A percentile compares a stretch with the other conserved stretches of the same genome.
These are phyloP conservation scores for Sclerospora graminicola DNA, from an alignment of 352 stramenopile species.

Conservation along the genomic window DNA sequence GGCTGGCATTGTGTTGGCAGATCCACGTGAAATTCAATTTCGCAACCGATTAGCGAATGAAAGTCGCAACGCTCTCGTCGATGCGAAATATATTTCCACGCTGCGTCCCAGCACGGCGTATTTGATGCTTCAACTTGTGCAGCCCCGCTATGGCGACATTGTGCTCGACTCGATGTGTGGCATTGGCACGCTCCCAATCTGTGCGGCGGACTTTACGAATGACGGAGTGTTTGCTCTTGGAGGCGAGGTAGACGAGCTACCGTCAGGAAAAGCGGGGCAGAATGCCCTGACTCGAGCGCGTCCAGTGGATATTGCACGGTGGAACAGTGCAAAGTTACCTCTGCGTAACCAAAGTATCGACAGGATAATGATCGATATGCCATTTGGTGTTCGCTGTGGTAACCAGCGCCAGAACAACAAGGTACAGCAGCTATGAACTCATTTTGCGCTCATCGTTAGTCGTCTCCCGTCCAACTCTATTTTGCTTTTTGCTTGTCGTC, in stretches of 20 bases:
- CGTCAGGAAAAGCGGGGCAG: constrained; percentile 38
- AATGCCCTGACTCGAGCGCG: constrained; percentile 31
- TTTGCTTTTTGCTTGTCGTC: not conserved
- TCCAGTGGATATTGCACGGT: constrained; percentile 46
- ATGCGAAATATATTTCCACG: constrained; percentile 67
- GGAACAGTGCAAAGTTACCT: constrained; percentile 50
- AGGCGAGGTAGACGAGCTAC: constrained; percentile 47
- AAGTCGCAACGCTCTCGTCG: constrained; percentile 35
- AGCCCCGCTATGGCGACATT: constrained; percentile 47
- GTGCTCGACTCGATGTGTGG: constrained; percentile 79
- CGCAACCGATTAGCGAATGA: constrained; percentile 62
- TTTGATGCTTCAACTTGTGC: constrained; percentile 57
- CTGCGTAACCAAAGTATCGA: constrained; percentile 46
- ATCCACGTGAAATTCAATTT: constrained; percentile 50
- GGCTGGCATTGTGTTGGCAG: constrained; percentile 47
- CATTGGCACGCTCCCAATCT: constrained; percentile 69
- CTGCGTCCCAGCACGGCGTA: constrained; percentile 67
- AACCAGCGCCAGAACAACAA: constrained; percentile 62
- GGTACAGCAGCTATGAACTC: constrained; percentile 10
- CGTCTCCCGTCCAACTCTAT: no score
- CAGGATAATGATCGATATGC: constrained; percentile 66
- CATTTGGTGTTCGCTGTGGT: constrained; percentile 65
- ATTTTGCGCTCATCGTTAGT: no score
- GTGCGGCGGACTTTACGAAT: constrained; percentile 32
- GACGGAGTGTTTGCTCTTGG: constrained; percentile 53